phyloP scores from a whole-genome alignment of 2,329 filamentous ascomycete genomes.

The Verticillium nubilum region DNA sequence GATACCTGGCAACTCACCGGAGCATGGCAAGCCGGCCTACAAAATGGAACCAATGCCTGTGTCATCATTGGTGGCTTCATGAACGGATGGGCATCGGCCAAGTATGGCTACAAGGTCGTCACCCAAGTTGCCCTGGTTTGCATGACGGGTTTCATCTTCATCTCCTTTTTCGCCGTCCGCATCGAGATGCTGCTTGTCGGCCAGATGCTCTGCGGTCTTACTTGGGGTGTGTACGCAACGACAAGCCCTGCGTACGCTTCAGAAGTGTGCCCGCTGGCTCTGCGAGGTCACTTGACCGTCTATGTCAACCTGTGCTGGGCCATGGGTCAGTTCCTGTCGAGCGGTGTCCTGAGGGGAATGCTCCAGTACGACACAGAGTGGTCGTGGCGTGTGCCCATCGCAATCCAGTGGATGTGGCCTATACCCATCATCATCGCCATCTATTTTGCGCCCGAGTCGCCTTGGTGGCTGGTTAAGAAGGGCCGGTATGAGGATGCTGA shows the following conservation, averaged over 20 bases:
- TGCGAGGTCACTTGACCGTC: slow-evolving; percentile 36
- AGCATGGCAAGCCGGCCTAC: slow-evolving; percentile 45
- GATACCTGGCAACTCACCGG: slow-evolving; percentile 38
- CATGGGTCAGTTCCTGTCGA: slow-evolving; percentile 34
- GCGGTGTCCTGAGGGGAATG: slow-evolving; percentile 31
- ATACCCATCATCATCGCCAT: slow-evolving; percentile 29
- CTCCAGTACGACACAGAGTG: slow-evolving; percentile 24
- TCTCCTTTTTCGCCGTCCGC: slow-evolving; percentile 40
- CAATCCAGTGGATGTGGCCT: slow-evolving; percentile 35
- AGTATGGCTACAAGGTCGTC: slow-evolving; percentile 34
- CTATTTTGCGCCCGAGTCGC: slow-evolving; percentile 34
- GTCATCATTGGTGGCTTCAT: slow-evolving; percentile 32
- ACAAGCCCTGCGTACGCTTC: slow-evolving; percentile 35
- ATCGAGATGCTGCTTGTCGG: slow-evolving; percentile 36
- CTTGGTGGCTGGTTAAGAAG: slow-evolving; percentile 37
- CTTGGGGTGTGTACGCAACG: slow-evolving; percentile 39
- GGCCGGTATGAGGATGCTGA: slow-evolving; percentile 27
- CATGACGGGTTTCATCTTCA: slow-evolving; percentile 38
- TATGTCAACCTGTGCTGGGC: slow-evolving; percentile 38
- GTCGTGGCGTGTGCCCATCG: slow-evolving; percentile 35
- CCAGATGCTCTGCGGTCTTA: slow-evolving; percentile 39
- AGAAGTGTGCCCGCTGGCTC: slow-evolving; percentile 34
- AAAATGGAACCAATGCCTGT: slow-evolving; percentile 32
- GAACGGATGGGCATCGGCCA: slow-evolving; percentile 34
- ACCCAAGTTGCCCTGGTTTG: slow-evolving; percentile 29